Conservation (phyloP, 768 basidiomycete species). For the Leccinum subgranulosum region DNA sequence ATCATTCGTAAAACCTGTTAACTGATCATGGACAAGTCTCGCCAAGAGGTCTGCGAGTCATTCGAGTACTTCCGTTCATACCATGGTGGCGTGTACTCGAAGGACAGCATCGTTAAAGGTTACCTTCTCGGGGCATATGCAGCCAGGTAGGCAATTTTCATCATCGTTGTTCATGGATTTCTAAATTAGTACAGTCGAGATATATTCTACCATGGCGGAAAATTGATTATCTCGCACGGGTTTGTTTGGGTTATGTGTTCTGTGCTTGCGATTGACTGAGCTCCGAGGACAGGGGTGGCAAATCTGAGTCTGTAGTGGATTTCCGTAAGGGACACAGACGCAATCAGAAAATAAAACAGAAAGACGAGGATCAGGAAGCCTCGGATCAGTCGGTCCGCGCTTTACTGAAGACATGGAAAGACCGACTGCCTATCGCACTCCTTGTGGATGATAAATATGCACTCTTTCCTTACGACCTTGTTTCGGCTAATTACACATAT, state of each 20-base stretch:
- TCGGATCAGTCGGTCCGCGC: constrained; percentile 71
- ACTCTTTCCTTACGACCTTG: constrained; percentile 69
- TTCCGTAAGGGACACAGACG: constrained; percentile 37
- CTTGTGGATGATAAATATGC: constrained; percentile 73
- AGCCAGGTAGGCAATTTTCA: constrained; percentile 45
- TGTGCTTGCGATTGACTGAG: neutral
- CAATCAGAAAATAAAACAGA: constrained; percentile 20
- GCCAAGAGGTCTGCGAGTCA: constrained; percentile 83
- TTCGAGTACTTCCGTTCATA: constrained; percentile 67
- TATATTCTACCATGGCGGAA: constrained; percentile 58
- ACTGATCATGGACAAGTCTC: constrained; percentile 45
- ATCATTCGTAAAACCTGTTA: neutral
- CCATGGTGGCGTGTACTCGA: constrained; percentile 76
- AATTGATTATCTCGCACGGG: constrained; percentile 83
- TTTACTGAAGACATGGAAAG: constrained; percentile 53
- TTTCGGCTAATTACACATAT: constrained; percentile 46
- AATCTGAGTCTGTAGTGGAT: constrained; percentile 53
- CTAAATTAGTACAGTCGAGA: constrained; percentile 53
- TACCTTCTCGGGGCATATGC: constrained; percentile 75
- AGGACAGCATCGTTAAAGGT: constrained; percentile 59
- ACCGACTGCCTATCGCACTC: constrained; percentile 61
- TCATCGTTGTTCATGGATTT: constrained; percentile 3
- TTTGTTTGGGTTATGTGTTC: constrained; percentile 31
- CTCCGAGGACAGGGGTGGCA: constrained; percentile 55
- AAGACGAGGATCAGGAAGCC: constrained; percentile 64